Percentiles rank a stretch among this genome's conserved stretches.
Conservation (phyloP, 495 filamentous ascomycete genomes). For the Rhypophila decipiens region DNA sequence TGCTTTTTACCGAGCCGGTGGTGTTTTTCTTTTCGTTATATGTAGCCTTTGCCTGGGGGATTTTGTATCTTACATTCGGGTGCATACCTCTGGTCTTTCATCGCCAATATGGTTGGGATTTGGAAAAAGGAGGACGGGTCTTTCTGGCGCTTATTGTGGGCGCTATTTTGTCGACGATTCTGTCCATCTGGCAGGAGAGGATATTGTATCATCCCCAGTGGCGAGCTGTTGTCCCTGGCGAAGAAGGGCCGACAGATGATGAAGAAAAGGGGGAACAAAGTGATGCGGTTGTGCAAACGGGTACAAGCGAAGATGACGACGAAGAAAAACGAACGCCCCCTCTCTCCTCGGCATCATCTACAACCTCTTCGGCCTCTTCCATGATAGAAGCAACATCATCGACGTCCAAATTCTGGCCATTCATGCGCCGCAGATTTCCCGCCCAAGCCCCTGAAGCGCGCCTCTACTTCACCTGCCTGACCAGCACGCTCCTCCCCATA, state of each 20-base stretch:
- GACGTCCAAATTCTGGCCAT: slow-evolving; percentile 23
- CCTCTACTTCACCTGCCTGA: slow-evolving; percentile 76
- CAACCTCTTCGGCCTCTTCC: no score
- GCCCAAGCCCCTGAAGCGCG: slow-evolving; percentile 63
- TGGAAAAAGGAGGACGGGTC: slow-evolving; percentile 61
- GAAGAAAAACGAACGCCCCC: neutral
- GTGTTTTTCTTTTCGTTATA: slow-evolving; percentile 94
- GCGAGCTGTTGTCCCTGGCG: slow-evolving; percentile 17
- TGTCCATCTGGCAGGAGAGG: slow-evolving; percentile 68
- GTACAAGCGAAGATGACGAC: neutral
- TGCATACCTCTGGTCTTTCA: slow-evolving; percentile 73
- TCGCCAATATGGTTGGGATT: slow-evolving; percentile 61
- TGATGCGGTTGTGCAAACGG: neutral
- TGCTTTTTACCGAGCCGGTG: slow-evolving; percentile 85
- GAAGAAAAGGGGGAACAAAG: neutral
- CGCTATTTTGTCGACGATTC: slow-evolving; percentile 57
- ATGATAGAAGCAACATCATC: no score
- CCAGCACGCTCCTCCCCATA: slow-evolving; percentile 57
- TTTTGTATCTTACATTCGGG: slow-evolving; percentile 78
- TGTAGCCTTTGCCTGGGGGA: slow-evolving; percentile 85
- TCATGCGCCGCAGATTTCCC: slow-evolving; percentile 34
- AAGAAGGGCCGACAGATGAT: neutral
- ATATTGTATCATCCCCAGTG: slow-evolving; percentile 38
- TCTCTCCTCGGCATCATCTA: no score
- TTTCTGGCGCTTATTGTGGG: slow-evolving; percentile 70